A percentile compares a stretch with the other conserved stretches of the same genome.
Conservation (phyloP, 352 stramenopile genomes). For the Phytophthora aleatoria region DNA sequence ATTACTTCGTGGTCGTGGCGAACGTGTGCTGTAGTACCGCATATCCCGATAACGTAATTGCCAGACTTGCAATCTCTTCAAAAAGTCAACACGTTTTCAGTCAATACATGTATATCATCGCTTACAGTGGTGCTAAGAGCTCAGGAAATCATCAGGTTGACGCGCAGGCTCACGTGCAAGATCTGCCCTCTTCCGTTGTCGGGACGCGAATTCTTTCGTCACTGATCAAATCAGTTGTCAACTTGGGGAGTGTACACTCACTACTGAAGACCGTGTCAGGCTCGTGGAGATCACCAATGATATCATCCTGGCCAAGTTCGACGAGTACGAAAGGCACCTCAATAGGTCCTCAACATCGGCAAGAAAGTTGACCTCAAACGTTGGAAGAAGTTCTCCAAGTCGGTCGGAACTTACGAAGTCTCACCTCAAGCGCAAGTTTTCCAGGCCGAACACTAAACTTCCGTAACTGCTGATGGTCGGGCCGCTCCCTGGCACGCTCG, state of each 20-base stretch:
- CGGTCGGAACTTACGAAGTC: constrained; percentile 11
- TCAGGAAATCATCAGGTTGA: constrained; percentile 11
- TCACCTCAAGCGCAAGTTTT: constrained; percentile 22
- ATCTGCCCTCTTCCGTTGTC: constrained; percentile 2
- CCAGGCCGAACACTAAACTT: constrained; percentile 18
- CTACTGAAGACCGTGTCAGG: constrained; percentile 8
- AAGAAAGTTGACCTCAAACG: constrained; percentile 23
- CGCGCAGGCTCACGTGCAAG: constrained; percentile 1
- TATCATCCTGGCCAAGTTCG: constrained; percentile 25
- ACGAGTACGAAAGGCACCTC: constrained; percentile 27
- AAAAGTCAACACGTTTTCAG: too few species aligned
- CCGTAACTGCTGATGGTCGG: constrained; percentile 35
- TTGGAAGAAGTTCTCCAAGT: constrained; percentile 29
- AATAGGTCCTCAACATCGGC: neutral
- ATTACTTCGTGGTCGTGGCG: too few species aligned
- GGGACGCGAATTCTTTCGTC: neutral
- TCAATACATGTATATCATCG: too few species aligned
- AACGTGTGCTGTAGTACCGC: too few species aligned
- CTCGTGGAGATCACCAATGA: constrained; percentile 19
- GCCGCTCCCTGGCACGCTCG: constrained; percentile 30
- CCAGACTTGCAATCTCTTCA: too few species aligned
- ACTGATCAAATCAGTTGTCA: constrained; percentile 9
- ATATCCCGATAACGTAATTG: too few species aligned
- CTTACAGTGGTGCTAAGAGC: constrained; percentile 1
- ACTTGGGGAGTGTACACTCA: constrained; percentile 10